Evolutionary conservation across 306 rosid species (phyloP).

Genomic region (Trifolium repens): DNA sequence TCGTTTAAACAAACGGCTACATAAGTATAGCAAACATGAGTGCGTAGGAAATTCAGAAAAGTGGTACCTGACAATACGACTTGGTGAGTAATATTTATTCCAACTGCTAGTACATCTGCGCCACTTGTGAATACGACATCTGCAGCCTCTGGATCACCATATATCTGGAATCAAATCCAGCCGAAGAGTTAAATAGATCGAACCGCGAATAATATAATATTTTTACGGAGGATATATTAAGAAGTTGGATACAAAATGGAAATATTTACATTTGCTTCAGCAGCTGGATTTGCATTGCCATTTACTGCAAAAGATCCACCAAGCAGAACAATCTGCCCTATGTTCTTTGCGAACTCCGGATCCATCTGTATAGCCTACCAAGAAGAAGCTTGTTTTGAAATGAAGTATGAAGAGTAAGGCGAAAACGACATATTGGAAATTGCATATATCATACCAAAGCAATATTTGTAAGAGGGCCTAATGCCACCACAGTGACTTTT

Average conservation of each 20-base stretch:
- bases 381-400: constrained; percentile 31
- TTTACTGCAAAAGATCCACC: constrained; percentile 91
- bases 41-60: constrained; percentile 4
- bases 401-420: constrained; percentile 3
- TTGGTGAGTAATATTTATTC: constrained; percentile 93
- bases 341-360: constrained; percentile 69
- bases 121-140: constrained; percentile 87
- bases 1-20: background rate
- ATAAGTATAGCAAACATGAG: background rate
- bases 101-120: constrained; percentile 79
- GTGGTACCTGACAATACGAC: constrained; percentile 71
- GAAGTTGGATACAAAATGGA: constrained; percentile 9
- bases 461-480: constrained; percentile 94
- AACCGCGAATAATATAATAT: constrained; percentile 1
- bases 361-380: constrained; percentile 82
- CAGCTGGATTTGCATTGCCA: constrained; percentile 94
- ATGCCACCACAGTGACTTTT: constrained; percentile 80
- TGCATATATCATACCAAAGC: constrained; percentile 64
- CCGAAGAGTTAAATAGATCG: constrained; percentile 31
- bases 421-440: constrained; percentile 30
- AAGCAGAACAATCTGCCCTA: constrained; percentile 79
- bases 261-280: constrained; percentile 85
- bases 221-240: constrained; percentile 18
- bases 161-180: constrained; percentile 56
- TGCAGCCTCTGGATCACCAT: constrained; percentile 97